A percentile compares a stretch with the other conserved stretches of the same genome.
Evolutionary conservation across 306 rosid species (phyloP).

Genomic region (Sphenostylis stenocarpa): DNA sequence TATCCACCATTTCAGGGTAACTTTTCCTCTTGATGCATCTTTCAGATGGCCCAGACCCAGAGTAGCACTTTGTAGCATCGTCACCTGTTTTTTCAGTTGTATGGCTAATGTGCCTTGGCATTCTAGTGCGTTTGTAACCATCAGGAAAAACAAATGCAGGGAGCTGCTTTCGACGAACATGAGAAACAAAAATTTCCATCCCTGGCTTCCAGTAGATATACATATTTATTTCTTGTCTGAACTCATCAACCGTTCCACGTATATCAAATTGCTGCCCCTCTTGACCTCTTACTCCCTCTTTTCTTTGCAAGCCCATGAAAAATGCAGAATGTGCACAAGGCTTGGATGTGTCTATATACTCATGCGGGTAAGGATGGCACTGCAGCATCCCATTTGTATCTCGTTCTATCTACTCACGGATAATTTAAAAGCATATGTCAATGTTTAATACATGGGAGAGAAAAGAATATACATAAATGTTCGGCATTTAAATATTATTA

Average conservation of each 20-base stretch:
- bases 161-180: constrained; percentile 94
- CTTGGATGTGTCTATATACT: constrained; percentile 70
- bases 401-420: constrained; percentile 80
- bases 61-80: constrained; percentile 42
- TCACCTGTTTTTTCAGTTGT: constrained; percentile 47
- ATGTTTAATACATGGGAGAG: not conserved
- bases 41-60: constrained; percentile 61
- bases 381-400: constrained; percentile 92
- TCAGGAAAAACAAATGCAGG: constrained; percentile 89
- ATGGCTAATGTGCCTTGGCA: constrained; percentile 52
- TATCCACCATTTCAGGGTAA: constrained; percentile 49
- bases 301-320: constrained; percentile 98
- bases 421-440: constrained; percentile 22
- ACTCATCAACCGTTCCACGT: constrained; percentile 95
- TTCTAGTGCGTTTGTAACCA: constrained; percentile 71
- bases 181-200: constrained; percentile 92
- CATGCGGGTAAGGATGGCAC: constrained; percentile 95
- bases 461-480: not conserved
- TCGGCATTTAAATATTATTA: constrained; percentile 10
- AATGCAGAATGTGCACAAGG: constrained; percentile 86
- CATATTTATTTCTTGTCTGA: constrained; percentile 78
- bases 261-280: constrained; percentile 97
- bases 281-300: constrained; percentile 92
- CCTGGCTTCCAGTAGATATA: constrained; percentile 88
- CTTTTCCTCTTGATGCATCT: constrained; percentile 71